These are phyloP conservation scores for Claviceps cyperi DNA, from an alignment of 2,329 filamentous ascomycete genomes.

Conservation along the genomic window DNA sequence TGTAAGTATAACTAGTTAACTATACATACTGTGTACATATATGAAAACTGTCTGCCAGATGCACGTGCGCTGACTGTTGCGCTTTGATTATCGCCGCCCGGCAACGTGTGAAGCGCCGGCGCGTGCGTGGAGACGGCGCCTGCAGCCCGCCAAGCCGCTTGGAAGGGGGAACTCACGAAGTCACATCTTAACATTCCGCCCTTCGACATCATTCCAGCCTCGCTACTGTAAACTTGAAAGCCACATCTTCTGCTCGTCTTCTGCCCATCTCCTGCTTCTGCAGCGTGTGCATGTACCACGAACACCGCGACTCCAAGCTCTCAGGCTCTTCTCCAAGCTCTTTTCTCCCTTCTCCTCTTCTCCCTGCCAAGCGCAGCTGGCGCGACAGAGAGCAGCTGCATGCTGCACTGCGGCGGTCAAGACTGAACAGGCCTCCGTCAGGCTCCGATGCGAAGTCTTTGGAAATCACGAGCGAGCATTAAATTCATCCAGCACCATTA, in stretches of 20 bases:
- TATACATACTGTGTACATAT: no score
- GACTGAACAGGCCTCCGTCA: slow-evolving; percentile 18
- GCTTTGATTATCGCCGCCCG: slow-evolving; percentile 16
- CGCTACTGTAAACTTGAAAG: background rate
- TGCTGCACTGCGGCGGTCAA: slow-evolving; percentile 32
- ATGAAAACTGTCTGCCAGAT: no score
- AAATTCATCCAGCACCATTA: slow-evolving; percentile 21
- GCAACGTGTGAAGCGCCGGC: slow-evolving; percentile 20
- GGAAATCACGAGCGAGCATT: slow-evolving; percentile 6
- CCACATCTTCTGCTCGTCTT: background rate
- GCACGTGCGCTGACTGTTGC: background rate
- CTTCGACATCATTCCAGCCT: slow-evolving; percentile 8
- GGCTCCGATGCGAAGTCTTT: slow-evolving; percentile 8
- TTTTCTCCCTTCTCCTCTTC: background rate
- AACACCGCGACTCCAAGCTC: background rate
- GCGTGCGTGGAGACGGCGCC: slow-evolving; percentile 20
- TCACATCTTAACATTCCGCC: slow-evolving; percentile 9
- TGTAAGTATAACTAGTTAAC: no score
- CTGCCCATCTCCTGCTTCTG: background rate
- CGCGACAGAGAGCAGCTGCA: slow-evolving; percentile 35
- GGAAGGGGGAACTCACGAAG: slow-evolving; percentile 9
- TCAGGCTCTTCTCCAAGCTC: slow-evolving; percentile 5
- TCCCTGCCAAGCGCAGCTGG: slow-evolving; percentile 11
- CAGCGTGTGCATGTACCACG: background rate
- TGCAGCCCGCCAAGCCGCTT: slow-evolving; percentile 2